Evolutionary conservation across 23 red algal species (phyloP).

Genomic region (Gracilaria caudata): DNA sequence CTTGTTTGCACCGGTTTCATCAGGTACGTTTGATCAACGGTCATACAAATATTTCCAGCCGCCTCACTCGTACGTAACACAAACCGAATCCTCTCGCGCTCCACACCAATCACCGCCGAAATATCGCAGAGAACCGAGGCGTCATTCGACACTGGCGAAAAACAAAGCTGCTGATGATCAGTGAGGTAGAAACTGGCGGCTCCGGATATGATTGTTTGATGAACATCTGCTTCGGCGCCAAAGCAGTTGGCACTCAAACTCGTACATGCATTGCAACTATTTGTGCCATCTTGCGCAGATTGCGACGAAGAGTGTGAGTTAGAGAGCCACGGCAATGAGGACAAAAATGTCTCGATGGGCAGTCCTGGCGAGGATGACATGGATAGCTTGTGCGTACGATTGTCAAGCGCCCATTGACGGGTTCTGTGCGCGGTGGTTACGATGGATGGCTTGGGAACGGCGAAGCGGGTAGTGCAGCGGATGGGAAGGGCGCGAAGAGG

Average conservation of each 20-base stretch:
- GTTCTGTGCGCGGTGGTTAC: background rate
- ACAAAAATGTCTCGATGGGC: background rate
- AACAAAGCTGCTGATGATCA: background rate
- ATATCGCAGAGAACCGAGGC: background rate
- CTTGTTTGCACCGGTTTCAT: background rate
- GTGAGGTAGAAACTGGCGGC: background rate
- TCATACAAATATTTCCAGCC: background rate
- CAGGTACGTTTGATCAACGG: background rate
- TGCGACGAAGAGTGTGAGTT: background rate
- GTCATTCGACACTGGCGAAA: background rate
- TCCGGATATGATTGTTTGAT: background rate
- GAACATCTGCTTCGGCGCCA: background rate
- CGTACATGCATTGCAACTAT: constrained; percentile 9
- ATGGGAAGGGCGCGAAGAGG: no score
- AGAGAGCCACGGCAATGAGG: background rate
- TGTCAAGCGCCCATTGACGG: background rate
- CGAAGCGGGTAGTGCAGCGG: no score
- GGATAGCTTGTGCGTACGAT: background rate
- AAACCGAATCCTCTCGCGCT: background rate
- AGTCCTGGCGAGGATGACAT: constrained; percentile 5
- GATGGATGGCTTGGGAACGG: background rate
- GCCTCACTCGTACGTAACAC: background rate
- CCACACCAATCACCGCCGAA: constrained; percentile 4
- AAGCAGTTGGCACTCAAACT: constrained; percentile 1
- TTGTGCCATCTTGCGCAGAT: background rate